Evolutionary conservation across 305 asterid genomes (phyloP).

Genomic region (Withania somnifera): DNA sequence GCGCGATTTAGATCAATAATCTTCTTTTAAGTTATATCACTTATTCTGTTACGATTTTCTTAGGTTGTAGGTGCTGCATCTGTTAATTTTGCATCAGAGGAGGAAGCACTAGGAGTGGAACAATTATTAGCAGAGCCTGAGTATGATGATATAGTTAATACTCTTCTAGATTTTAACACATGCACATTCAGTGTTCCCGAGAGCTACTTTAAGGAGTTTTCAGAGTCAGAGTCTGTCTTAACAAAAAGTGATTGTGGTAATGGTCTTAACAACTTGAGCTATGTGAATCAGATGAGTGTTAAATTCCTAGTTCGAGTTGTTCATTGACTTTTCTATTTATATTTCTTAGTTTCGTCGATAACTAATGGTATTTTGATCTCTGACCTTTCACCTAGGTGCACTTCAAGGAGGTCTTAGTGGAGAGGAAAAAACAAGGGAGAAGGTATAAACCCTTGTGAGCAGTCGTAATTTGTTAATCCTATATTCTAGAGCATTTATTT

Average conservation of each 20-base stretch:
- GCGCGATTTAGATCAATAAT: background rate
- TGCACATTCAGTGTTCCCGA: background rate
- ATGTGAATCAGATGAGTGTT: background rate
- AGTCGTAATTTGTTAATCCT: background rate
- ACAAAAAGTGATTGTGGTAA: background rate
- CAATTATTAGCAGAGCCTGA: background rate
- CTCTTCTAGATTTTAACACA: background rate
- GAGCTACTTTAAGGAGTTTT: background rate
- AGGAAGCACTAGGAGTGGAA: slow-evolving; percentile 2
- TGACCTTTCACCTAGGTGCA: background rate
- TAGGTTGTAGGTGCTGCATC: background rate
- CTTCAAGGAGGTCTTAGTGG: background rate
- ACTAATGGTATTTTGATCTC: background rate
- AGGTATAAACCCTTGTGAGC: background rate
- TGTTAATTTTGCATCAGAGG: background rate
- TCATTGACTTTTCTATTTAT: background rate
- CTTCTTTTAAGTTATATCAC: background rate
- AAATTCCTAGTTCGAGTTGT: background rate
- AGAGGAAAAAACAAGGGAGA: background rate
- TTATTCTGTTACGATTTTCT: background rate
- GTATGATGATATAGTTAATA: background rate
- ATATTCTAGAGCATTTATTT: background rate
- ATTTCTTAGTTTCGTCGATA: background rate
- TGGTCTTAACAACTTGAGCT: background rate
- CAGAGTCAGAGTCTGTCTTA: background rate